Evolutionary conservation across 192 early-diverging fungal species (phyloP).

Genomic region (Kickxella alabastrina): DNA sequence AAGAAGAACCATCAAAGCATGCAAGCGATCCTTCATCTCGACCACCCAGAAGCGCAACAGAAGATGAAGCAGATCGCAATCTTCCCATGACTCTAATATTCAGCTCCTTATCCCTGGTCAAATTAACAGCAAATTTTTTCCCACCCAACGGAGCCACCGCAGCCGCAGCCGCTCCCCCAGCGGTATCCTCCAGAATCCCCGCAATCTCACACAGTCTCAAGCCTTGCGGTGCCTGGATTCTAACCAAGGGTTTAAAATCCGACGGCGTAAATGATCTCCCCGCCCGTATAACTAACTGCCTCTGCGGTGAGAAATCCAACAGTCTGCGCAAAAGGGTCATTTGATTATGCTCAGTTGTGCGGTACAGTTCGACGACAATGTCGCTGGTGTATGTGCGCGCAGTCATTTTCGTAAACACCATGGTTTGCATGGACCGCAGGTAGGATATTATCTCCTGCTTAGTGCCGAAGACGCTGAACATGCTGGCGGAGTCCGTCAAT

Average conservation of each 20-base stretch:
- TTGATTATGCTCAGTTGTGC: not conserved
- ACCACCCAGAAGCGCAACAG: not conserved
- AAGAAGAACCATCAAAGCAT: no score
- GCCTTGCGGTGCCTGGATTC: slow-evolving; percentile 32
- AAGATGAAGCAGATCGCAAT: slow-evolving; percentile 18
- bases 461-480: slow-evolving; percentile 34
- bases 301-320: slow-evolving; percentile 14
- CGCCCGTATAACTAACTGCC: slow-evolving; percentile 31
- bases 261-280: slow-evolving; percentile 6
- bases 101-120: slow-evolving; percentile 37
- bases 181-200: slow-evolving; percentile 8
- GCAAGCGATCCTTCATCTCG: no score
- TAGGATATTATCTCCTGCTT: slow-evolving; percentile 21
- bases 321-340: not conserved
- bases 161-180: not conserved
- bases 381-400: slow-evolving; percentile 10
- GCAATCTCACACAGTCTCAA: slow-evolving; percentile 36
- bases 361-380: slow-evolving; percentile 9
- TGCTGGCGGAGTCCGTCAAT: slow-evolving; percentile 12
- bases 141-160: no score
- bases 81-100: slow-evolving; percentile 42
- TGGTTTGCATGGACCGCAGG: slow-evolving; percentile 15
- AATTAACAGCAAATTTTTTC: no score
- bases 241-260: slow-evolving; percentile 19
- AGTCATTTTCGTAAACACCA: slow-evolving; percentile 21